Percentiles rank a stretch among this genome's conserved stretches.
These are phyloP conservation scores for Ambispora gerdemannii DNA, from an alignment of 192 early-diverging fungal species.

Conservation along the genomic window DNA sequence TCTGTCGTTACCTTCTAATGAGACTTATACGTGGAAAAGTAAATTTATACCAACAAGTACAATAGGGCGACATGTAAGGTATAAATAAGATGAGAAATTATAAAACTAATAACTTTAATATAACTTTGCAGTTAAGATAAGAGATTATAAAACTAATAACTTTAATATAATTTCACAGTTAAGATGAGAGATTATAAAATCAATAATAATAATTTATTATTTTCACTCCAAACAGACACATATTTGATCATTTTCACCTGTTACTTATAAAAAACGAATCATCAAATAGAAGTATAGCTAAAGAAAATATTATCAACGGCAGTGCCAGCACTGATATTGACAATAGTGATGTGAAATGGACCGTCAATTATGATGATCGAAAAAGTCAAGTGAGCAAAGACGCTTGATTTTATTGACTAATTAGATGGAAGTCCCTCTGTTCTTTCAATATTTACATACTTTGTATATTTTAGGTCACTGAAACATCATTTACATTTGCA, in stretches of 20 bases:
- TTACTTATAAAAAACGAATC: conserved; percentile 6
- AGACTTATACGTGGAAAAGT: conserved; percentile 20
- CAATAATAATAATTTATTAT: not conserved
- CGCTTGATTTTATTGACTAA: not conserved
- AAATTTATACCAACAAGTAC: conserved; percentile 20
- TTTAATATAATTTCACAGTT: too few species aligned
- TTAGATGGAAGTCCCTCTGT: not conserved
- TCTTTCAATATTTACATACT: not conserved
- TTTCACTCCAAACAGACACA: not conserved
- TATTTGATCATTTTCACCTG: conserved; percentile 24
- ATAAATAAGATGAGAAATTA: not conserved
- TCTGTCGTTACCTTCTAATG: not conserved
- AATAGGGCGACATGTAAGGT: conserved; percentile 29
- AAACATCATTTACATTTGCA: not conserved
- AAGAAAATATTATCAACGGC: not conserved
- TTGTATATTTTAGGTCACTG: not conserved
- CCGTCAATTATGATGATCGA: conserved; percentile 24
- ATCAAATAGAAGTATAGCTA: not conserved
- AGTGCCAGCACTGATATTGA: not conserved
- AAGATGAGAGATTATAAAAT: not conserved
- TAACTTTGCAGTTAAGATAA: too few species aligned
- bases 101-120: not conserved
- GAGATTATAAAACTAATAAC: not conserved
- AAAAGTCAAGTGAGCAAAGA: not conserved
- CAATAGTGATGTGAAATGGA: not conserved